Evolutionary conservation across 805 yeast genomes (phyloP).

Genomic region (Candida glaebosa): DNA sequence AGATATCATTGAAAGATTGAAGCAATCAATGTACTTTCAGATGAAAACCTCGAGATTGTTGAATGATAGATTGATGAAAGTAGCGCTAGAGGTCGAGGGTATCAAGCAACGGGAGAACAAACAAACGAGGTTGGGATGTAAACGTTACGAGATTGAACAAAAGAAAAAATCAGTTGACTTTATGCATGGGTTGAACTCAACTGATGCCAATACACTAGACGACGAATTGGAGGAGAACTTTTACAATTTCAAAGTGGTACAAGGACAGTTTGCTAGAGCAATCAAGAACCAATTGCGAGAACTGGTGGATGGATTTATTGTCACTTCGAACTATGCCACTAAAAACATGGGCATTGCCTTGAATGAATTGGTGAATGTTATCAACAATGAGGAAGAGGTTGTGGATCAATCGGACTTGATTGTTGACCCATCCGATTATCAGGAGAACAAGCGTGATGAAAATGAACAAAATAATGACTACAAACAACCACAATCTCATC

Average conservation of each 20-base stretch:
- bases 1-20: conserved; percentile 37
- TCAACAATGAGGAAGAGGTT: background rate
- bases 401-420: background rate
- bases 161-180: conserved; percentile 11
- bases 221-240: conserved; percentile 53
- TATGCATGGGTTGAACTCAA: conserved; percentile 38
- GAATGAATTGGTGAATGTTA: conserved; percentile 1
- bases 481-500: background rate
- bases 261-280: conserved; percentile 47
- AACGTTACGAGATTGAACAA: conserved; percentile 5
- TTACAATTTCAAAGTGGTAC: conserved; percentile 49
- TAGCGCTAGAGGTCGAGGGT: conserved; percentile 41
- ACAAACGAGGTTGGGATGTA: conserved; percentile 16
- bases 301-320: conserved; percentile 6
- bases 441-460: background rate
- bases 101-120: conserved; percentile 51
- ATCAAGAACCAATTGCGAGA: conserved; percentile 44
- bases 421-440: background rate
- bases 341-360: conserved; percentile 2
- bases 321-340: conserved; percentile 5
- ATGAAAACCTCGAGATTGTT: conserved; percentile 30
- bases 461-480: background rate
- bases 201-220: conserved; percentile 38
- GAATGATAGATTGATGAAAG: conserved; percentile 40
- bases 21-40: conserved; percentile 36